phyloP scores from a whole-genome alignment of 2,329 filamentous ascomycete species.

The Pezicula carpinea region DNA sequence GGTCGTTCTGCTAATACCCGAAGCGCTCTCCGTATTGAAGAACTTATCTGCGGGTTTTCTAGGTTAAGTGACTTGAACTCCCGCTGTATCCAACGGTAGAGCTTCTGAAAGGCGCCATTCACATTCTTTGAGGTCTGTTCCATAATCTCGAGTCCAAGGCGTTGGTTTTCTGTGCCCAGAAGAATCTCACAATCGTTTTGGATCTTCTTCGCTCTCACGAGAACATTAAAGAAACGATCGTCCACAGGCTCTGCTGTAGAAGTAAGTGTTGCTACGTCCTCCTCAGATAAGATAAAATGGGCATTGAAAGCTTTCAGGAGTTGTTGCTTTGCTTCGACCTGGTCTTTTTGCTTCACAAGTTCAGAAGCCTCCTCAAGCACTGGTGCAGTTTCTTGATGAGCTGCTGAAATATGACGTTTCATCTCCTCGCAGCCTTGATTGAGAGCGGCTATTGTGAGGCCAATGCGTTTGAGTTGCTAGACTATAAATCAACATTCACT shows the following conservation, averaged over 20 bases:
- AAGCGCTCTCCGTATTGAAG: slow-evolving; percentile 76
- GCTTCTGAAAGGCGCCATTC: slow-evolving; percentile 87
- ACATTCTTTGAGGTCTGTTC: slow-evolving; percentile 84
- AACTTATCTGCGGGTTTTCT: slow-evolving; percentile 88
- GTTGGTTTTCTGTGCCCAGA: slow-evolving; percentile 85
- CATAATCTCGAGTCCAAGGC: slow-evolving; percentile 83
- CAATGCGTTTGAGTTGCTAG: slow-evolving; percentile 83
- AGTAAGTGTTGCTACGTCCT: slow-evolving; percentile 72
- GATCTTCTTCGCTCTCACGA: slow-evolving; percentile 80
- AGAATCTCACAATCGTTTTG: slow-evolving; percentile 84
- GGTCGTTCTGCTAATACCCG: slow-evolving; percentile 86
- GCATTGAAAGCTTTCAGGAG: slow-evolving; percentile 71
- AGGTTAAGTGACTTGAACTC: slow-evolving; percentile 91
- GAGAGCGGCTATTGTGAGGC: slow-evolving; percentile 68
- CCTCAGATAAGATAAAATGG: slow-evolving; percentile 81
- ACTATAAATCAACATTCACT: slow-evolving; percentile 22
- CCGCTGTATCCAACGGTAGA: slow-evolving; percentile 91
- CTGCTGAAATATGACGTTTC: slow-evolving; percentile 69
- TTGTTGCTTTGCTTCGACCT: slow-evolving; percentile 75
- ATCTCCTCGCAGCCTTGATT: slow-evolving; percentile 79
- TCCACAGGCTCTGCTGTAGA: slow-evolving; percentile 78
- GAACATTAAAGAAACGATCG: slow-evolving; percentile 73
- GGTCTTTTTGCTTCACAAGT: slow-evolving; percentile 66
- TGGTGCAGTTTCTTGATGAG: slow-evolving; percentile 68
- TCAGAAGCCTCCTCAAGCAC: slow-evolving; percentile 72